Evolutionary conservation across 768 basidiomycete species (phyloP).

Genomic region (Psilocybe cubensis): DNA sequence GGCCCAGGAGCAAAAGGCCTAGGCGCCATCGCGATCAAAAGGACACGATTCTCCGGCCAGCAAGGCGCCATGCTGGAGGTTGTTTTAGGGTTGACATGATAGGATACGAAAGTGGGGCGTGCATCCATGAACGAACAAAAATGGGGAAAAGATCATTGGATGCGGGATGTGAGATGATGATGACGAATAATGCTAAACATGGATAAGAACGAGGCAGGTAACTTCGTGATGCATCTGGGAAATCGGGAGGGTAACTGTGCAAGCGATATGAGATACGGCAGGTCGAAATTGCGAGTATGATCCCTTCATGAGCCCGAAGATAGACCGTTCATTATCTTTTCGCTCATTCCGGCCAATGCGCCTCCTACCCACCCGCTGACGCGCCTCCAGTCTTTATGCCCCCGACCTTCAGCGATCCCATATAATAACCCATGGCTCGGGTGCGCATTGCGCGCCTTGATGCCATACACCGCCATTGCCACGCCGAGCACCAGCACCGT

Average conservation of each 20-base stretch:
- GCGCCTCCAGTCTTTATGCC: constrained; percentile 24
- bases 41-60: background rate
- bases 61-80: background rate
- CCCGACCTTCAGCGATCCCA: constrained; percentile 24
- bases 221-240: background rate
- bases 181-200: background rate
- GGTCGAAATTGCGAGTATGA: background rate
- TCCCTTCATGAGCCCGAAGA: constrained; percentile 1
- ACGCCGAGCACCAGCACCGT: constrained; percentile 73
- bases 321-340: constrained; percentile 20
- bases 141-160: background rate
- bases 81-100: background rate
- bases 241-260: background rate
- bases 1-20: background rate
- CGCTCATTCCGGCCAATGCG: constrained; percentile 22
- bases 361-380: constrained; percentile 26
- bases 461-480: constrained; percentile 65
- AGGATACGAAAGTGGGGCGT: background rate
- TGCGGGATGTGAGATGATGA: background rate
- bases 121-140: background rate
- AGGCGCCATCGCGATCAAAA: background rate
- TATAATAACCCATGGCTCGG: constrained; percentile 22
- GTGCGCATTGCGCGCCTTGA: constrained; percentile 30
- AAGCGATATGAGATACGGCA: background rate
- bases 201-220: background rate